Conservation (phyloP, 768 basidiomycete species). For the Russula olivacea region DNA sequence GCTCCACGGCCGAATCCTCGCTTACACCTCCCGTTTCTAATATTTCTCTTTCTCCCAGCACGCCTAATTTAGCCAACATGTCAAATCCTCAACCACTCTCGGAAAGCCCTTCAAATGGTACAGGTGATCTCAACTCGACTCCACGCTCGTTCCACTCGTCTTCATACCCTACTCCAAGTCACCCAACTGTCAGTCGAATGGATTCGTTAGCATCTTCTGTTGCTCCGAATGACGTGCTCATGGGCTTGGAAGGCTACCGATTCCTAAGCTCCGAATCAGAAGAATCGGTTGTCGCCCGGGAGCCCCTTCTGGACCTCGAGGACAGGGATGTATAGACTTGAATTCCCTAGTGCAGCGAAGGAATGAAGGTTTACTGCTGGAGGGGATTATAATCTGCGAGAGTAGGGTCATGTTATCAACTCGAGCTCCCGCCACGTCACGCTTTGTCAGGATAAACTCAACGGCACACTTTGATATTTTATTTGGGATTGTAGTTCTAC, state of each 20-base stretch:
- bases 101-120: conserved; percentile 1
- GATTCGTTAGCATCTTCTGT: conserved; percentile 20
- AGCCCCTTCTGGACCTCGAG: conserved; percentile 23
- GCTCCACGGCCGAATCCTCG: not conserved
- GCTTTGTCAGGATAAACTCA: not conserved
- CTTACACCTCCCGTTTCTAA: not conserved
- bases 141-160: not conserved
- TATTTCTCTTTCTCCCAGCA: conserved; percentile 9
- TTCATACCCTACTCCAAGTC: not conserved
- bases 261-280: conserved; percentile 24
- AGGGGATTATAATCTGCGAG: conserved; percentile 3
- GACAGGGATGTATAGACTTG: conserved; percentile 7
- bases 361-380: not conserved
- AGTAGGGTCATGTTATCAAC: conserved; percentile 1
- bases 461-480: conserved; percentile 3
- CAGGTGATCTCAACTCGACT: not conserved
- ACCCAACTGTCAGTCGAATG: conserved; percentile 12
- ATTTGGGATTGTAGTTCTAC: conserved; percentile 19
- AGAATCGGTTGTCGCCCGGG: conserved; percentile 21
- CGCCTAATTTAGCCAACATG: not conserved
- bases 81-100: conserved; percentile 1
- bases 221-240: conserved; percentile 5
- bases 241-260: conserved; percentile 16
- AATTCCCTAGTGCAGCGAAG: not conserved
- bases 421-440: not conserved